Percentiles rank a stretch among this genome's conserved stretches.
phyloP scores from a whole-genome alignment of 352 stramenopile species.

The Thalassiosira livingstoniorum region DNA sequence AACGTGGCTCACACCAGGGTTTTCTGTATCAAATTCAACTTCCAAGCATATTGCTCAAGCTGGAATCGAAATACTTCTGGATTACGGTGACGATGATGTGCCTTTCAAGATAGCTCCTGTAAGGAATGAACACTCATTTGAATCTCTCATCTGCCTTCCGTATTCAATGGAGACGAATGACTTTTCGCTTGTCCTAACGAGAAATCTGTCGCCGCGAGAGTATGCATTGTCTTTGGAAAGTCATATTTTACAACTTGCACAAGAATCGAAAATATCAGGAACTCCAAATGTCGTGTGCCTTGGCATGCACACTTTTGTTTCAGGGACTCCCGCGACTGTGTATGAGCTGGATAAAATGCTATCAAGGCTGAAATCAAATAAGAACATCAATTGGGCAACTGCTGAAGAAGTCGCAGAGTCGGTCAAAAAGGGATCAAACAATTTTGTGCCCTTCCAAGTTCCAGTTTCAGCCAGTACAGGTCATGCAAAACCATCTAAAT shows the following conservation, averaged over 20 bases:
- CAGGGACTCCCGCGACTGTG: constrained; percentile 42
- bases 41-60: constrained; percentile 20
- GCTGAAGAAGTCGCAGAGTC: constrained; percentile 14
- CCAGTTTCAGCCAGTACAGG: too few relatives aligned
- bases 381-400: constrained; percentile 34
- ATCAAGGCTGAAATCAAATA: constrained; percentile 4
- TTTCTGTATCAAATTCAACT: constrained; percentile 43
- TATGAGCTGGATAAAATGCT: constrained; percentile 31
- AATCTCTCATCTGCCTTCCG: constrained; percentile 41
- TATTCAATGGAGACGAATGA: constrained; percentile 61
- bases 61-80: constrained; percentile 41
- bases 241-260: constrained; percentile 45
- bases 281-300: constrained; percentile 40
- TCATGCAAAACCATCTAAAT: constrained; percentile 7
- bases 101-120: constrained; percentile 23
- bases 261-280: constrained; percentile 41
- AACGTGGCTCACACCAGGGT: constrained; percentile 51
- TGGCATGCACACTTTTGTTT: constrained; percentile 57
- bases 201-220: constrained; percentile 30
- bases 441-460: too few relatives aligned
- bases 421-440: neutral
- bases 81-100: constrained; percentile 49
- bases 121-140: neutral
- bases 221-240: constrained; percentile 50
- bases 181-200: constrained; percentile 48